A percentile compares a stretch with the other conserved stretches of the same genome.
Conservation (phyloP, 345 rosid species). For the Aquilaria malaccensis region DNA sequence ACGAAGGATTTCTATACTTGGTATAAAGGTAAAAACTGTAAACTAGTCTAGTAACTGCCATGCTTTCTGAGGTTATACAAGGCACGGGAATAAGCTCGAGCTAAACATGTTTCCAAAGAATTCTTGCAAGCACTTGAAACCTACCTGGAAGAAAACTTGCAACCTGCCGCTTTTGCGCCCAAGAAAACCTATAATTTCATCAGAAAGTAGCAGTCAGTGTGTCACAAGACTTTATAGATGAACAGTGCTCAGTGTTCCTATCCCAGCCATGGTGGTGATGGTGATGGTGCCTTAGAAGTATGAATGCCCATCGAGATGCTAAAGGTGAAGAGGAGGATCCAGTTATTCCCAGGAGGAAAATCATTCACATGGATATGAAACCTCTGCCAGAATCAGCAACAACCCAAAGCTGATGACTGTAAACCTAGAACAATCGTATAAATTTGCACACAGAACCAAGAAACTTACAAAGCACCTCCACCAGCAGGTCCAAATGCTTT, state of each 20-base stretch:
- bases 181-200: slow-evolving; percentile 39
- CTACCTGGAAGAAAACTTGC: slow-evolving; percentile 44
- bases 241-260: neutral
- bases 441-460: neutral
- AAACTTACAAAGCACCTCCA: slow-evolving; percentile 61
- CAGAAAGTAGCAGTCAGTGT: neutral
- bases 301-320: no score
- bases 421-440: neutral
- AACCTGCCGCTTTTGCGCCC: slow-evolving; percentile 48
- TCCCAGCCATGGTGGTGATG: no score
- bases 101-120: neutral
- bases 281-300: no score
- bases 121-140: neutral
- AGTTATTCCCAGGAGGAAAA: neutral
- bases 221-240: neutral
- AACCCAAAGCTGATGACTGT: neutral
- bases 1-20: neutral
- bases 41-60: no score
- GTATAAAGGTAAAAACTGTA: neutral
- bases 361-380: neutral
- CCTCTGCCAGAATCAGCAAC: neutral
- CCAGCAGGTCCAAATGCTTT: slow-evolving; percentile 65
- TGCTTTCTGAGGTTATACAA: no score
- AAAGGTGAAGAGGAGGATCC: no score
- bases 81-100: neutral